Percentiles rank a stretch among this genome's conserved stretches.
phyloP scores from a whole-genome alignment of 192 early-diverging fungal genomes.

The Backusella morwellensis region DNA sequence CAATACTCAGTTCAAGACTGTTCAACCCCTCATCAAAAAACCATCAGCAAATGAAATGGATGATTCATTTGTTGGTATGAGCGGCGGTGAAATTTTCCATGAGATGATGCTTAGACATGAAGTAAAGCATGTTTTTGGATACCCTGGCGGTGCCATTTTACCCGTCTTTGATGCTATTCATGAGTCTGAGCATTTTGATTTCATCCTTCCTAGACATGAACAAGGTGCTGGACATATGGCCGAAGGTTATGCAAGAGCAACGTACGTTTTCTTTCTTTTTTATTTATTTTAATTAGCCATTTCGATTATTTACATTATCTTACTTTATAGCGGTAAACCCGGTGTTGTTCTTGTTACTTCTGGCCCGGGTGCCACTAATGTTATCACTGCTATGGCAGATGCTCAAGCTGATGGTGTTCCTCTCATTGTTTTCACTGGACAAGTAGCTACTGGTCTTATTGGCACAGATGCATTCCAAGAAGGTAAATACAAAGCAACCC shows the following conservation, averaged over 20 bases:
- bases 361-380: slow-evolving; percentile 97
- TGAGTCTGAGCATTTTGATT: slow-evolving; percentile 93
- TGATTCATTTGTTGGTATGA: slow-evolving; percentile 90
- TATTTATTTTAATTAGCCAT: neutral
- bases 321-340: slow-evolving; percentile 62
- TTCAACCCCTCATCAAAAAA: slow-evolving; percentile 3
- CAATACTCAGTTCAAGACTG: neutral
- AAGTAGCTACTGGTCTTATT: slow-evolving; percentile 88
- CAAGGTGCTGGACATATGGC: slow-evolving; percentile 99
- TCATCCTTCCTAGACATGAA: slow-evolving; percentile 95
- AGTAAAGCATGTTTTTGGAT: slow-evolving; percentile 96
- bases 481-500: slow-evolving; percentile 12
- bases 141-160: slow-evolving; percentile 97
- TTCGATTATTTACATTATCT: neutral
- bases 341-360: slow-evolving; percentile 81
- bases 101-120: slow-evolving; percentile 96
- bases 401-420: slow-evolving; percentile 93
- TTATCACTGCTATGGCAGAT: slow-evolving; percentile 97
- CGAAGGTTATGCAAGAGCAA: slow-evolving; percentile 93
- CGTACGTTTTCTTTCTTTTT: slow-evolving; percentile 39
- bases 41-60: slow-evolving; percentile 45
- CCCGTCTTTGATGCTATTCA: slow-evolving; percentile 99
- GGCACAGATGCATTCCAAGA: slow-evolving; percentile 99
- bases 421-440: slow-evolving; percentile 93
- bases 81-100: slow-evolving; percentile 98